These are phyloP conservation scores for Orbilia oligospora DNA, from an alignment of 2,329 filamentous ascomycete genomes.

Conservation along the genomic window DNA sequence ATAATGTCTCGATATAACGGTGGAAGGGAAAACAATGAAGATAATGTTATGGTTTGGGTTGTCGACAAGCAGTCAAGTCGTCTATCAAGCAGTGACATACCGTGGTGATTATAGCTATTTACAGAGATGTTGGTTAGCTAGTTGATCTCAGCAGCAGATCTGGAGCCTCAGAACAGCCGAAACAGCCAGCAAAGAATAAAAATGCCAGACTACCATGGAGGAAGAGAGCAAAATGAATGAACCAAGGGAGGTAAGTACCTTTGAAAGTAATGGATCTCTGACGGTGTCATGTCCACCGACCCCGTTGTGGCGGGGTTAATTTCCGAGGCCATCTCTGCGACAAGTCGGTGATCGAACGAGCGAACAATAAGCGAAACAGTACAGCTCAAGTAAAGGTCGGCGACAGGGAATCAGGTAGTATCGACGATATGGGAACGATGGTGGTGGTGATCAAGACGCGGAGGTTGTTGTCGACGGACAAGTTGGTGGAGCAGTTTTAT, in stretches of 20 bases:
- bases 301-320: conserved; percentile 69
- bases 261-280: conserved; percentile 99
- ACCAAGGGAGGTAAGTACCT: conserved; percentile 75
- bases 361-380: background rate
- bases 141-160: conserved; percentile 15
- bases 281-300: conserved; percentile 80
- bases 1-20: conserved; percentile 63
- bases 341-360: background rate
- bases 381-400: background rate
- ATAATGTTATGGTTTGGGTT: background rate
- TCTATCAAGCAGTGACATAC: conserved; percentile 72
- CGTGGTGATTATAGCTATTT: conserved; percentile 94
- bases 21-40: background rate
- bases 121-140: conserved; percentile 21
- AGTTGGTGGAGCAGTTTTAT: conserved; percentile 22
- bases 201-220: conserved; percentile 2
- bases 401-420: conserved; percentile 3
- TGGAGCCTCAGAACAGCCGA: conserved; percentile 22
- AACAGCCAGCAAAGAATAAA: background rate
- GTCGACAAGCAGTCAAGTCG: background rate
- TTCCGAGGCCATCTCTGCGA: conserved; percentile 33
- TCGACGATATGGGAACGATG: background rate
- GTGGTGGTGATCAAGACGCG: conserved; percentile 14
- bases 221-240: background rate
- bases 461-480: conserved; percentile 20